Base-by-base conservation (phyloP, 2,329 filamentous ascomycete species). In the Neofusicoccum cordaticola region DNA sequence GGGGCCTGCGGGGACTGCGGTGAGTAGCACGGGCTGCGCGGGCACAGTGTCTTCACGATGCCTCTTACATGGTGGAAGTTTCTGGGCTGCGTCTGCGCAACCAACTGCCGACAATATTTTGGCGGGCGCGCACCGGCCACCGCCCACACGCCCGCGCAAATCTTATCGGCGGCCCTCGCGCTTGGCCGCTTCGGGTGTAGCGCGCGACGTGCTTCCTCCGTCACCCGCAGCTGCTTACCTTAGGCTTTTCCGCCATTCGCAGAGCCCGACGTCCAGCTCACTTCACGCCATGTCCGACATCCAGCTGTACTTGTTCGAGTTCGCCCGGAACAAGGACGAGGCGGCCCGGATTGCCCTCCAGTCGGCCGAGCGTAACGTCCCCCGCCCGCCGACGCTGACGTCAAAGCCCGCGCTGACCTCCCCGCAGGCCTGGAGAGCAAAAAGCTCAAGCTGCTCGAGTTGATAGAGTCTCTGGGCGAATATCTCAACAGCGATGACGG, bases 401-500 rank as follows among this genome's bases (percentile, higher is more conserved):
- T 52, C 34, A 62, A 57, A 48, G 41, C 44, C 64, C 50, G 51
- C 27, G 50, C 65, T 67, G 56, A 69, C 62, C 39, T 44, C 41
- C 56, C 42, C 35, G 37, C 66, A 88, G 85, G 83, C 73, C 79
- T 90, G 66, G 83, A 87, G 71, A 80, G 75, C 69, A 86, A 85
- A 68, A 80, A 88, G 69, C 79, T 85, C 61, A 88, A 85, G 69
- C 79, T 90, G 39, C 81, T 90, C 64, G 83, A 84, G 62, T 77
- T 89, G 57, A 84, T 90, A 63, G 85, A 88, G 71, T 86, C 85
- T 50, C 79, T 90, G 37, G 85, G 86, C 19, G 86, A 88, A 73
- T 90, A 89, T 69, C 83, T 90, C 71, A 89, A 88, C 69, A 85
- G 88, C 73, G 86, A 89, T 70, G 86, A 90, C 76, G 80, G 81